These are phyloP conservation scores for Diaporthe citriasiana DNA, from an alignment of 2,329 filamentous ascomycete genomes.

Conservation along the genomic window DNA sequence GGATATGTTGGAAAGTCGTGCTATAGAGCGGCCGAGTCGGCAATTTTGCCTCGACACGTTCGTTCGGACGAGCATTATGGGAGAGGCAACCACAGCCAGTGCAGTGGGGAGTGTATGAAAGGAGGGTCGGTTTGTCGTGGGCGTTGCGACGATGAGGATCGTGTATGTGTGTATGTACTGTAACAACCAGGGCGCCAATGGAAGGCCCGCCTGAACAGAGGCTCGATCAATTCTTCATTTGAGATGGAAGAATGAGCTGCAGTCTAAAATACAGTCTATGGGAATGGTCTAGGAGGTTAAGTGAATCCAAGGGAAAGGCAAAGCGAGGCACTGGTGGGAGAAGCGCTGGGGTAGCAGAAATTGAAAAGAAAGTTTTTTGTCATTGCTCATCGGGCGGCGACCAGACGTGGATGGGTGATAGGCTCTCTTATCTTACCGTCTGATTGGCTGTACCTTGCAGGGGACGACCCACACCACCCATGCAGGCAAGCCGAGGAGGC, in stretches of 20 bases:
- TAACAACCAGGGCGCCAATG: constrained; percentile 32
- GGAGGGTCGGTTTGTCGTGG: constrained; percentile 24
- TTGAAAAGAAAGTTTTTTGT: constrained; percentile 37
- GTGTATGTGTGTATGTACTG: constrained; percentile 32
- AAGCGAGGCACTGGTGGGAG: not conserved
- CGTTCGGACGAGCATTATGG: constrained; percentile 52
- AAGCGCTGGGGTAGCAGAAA: not conserved
- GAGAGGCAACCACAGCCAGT: constrained; percentile 41
- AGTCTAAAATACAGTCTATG: constrained; percentile 12
- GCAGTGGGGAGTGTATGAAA: not conserved
- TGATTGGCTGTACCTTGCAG: constrained; percentile 10
- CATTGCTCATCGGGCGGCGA: constrained; percentile 19
- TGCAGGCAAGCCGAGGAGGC: constrained; percentile 2
- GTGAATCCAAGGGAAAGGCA: not conserved
- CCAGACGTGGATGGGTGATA: constrained; percentile 1
- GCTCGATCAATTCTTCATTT: constrained; percentile 36
- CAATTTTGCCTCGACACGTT: constrained; percentile 47
- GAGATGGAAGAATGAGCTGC: constrained; percentile 4
- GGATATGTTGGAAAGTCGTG: constrained; percentile 24
- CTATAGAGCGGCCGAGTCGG: constrained; percentile 46
- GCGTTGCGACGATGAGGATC: constrained; percentile 28
- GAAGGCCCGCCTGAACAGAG: constrained; percentile 21
- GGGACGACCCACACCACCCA: not conserved
- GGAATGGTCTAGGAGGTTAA: not conserved
- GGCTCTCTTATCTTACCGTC: constrained; percentile 1